Conservation (phyloP, 257 asterid species). For the Solanum verrucosum region DNA sequence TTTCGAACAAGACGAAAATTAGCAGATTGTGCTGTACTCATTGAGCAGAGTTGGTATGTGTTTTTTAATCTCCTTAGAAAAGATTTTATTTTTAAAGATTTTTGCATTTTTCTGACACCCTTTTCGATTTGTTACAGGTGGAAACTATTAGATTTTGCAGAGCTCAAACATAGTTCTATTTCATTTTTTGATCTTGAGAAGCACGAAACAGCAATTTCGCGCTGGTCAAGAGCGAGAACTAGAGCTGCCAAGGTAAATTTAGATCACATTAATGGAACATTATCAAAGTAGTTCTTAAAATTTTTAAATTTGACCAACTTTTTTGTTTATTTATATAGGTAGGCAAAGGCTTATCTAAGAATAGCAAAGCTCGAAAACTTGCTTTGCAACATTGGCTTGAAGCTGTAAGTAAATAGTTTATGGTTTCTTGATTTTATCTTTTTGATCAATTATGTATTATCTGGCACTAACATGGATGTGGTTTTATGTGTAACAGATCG, state of each 20-base stretch:
- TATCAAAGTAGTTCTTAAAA: not conserved
- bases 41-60: conserved; percentile 45
- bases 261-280: not conserved
- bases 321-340: conserved; percentile 20
- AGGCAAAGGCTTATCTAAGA: conserved; percentile 52
- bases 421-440: not conserved
- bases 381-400: conserved; percentile 67
- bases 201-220: conserved; percentile 46
- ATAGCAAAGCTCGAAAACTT: conserved; percentile 47
- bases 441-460: not conserved
- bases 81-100: not conserved
- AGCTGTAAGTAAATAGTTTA: conserved; percentile 27
- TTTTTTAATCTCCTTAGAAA: not conserved
- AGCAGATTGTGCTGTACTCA: conserved; percentile 65
- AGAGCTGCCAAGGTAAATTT: conserved; percentile 47
- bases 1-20: conserved; percentile 45
- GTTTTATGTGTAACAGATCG: conserved; percentile 22
- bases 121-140: conserved; percentile 11
- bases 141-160: conserved; percentile 46
- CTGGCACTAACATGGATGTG: not conserved
- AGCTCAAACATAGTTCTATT: conserved; percentile 43
- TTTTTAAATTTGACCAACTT: not conserved
- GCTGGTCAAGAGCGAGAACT: conserved; percentile 61
- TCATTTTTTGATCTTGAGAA: conserved; percentile 39
- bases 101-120: not conserved